Base-by-base conservation (phyloP, 176 grass and related monocot species). In the Musa itinerans region DNA sequence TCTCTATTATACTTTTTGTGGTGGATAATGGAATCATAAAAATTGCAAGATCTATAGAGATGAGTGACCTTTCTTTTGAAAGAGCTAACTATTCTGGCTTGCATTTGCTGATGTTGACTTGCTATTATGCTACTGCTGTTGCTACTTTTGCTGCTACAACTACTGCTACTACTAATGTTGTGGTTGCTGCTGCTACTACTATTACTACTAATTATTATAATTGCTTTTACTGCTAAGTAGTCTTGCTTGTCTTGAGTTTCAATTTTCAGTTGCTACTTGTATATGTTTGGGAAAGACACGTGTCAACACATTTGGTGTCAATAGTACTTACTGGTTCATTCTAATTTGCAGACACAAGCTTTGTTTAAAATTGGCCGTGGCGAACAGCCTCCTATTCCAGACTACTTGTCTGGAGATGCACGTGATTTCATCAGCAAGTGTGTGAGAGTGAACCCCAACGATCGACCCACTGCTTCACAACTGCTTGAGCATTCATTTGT, bases 401-500 rank as follows among this genome's bases (percentile, higher is more conserved):
- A 24, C 65, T 0, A 2, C 22, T 65, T 92, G 59, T 89, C 90
- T 9, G 75, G 62, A 80, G 86, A 89, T 78, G 90, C 90, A 29
- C 86, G 84, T 63, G 84, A 92, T 89, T 92, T 92, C 34, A 92
- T 92, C 52, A 78, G 84, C 62, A 80, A 83, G 61, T 92, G 90
- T 53, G 86, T 92, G 50, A 80, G 87, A 72, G 58, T 78, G 29
- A 89, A 83, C 65, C 90, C 90, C 55, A 76, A 89, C 19, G 90
- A 85, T 20, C 88, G 90, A 55, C 90, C 90, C 15, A 80, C 79
- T 57, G 86, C 86, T 34, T 71, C 79, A 62, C 86, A 85, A 86
- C 82, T 92, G 54, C 76, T 92, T 73, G 84, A 87, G 23, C 90
- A 92, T 83, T 86, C 86, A 3, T 92, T 92, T 1, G 90, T 92